Evolutionary conservation across 1,284 basidiomycete genomes (phyloP).

Genomic region (Trichosporon asahii): DNA sequence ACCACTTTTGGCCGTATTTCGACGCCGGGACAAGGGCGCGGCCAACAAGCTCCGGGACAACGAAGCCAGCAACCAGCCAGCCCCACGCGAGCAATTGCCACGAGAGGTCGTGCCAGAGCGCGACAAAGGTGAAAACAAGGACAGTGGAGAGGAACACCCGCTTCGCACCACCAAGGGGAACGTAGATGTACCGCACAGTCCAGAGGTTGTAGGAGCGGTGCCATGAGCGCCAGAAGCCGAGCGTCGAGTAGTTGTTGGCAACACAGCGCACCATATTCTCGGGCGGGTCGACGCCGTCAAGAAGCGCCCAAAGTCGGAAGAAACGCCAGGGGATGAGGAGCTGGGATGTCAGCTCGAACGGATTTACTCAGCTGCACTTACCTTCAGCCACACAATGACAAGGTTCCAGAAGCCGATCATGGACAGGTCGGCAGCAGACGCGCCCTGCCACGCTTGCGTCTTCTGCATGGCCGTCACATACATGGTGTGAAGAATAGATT

Average conservation of each 20-base stretch:
- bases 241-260: conserved; percentile 93
- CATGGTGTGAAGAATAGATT: conserved; percentile 88
- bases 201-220: conserved; percentile 96
- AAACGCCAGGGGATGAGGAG: conserved; percentile 96
- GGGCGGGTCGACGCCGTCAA: conserved; percentile 86
- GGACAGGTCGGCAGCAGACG: conserved; percentile 73
- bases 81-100: conserved; percentile 91
- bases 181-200: conserved; percentile 93
- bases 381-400: conserved; percentile 95
- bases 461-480: conserved; percentile 98
- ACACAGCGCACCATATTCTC: conserved; percentile 99
- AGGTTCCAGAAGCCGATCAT: conserved; percentile 99
- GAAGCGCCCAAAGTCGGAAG: conserved; percentile 90
- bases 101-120: conserved; percentile 94
- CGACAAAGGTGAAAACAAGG: conserved; percentile 95
- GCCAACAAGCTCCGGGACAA: conserved; percentile 77
- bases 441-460: conserved; percentile 60
- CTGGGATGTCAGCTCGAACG: conserved; percentile 50
- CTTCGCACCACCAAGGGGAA: conserved; percentile 78
- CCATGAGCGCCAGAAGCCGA: conserved; percentile 96
- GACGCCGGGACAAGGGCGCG: conserved; percentile 61
- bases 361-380: conserved; percentile 44
- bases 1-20: conserved; percentile 65
- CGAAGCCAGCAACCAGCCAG: conserved; percentile 89
- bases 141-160: conserved; percentile 65